Evolutionary conservation across 305 asterid genomes (phyloP), one percentile per base, ranked within the genome.

Genomic region (Rubia tinctorum): DNA sequence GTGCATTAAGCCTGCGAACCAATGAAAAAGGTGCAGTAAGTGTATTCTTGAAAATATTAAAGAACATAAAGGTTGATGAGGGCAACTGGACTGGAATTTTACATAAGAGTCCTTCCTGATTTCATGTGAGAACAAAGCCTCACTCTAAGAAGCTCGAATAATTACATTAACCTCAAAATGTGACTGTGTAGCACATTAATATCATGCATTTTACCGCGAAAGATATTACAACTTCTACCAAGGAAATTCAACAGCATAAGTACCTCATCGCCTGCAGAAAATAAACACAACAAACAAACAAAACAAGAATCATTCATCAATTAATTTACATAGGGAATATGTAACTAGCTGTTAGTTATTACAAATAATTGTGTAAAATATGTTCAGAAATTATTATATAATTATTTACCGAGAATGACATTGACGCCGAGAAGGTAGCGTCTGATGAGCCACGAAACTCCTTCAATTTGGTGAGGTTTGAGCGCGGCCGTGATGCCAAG

Each of bases 241-340:
- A 18, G 4, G 25, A 18, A 67, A 43, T 49, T 65, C 61, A 49
- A 12, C 45, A 43, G 42, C 65, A 49, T 49, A 62, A 85, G 80
- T 84, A 93, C 98, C 98, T 91, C 98, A 59, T 93, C 98, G 34
- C 98, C 98, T 93, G 98, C 87, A 68, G 56, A 61, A 49, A 78
- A 61, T 11, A 63, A 39, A 8, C 25, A 49, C 25, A 55, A 18
- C 10, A 55, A 55, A 18, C 10, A 55, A 18, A 55, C 23, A 17
- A 53, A 5, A 1, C 2, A 40, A 18, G 37, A 77, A 71, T 74
- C 7, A 74, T 7, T 30, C 12, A 68, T 62, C 66, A 61, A 5
- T 59, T 27, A 44, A 72, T 51, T 12, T 13, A 42, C 25, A 59
- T n/a, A n/a, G 23, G 9, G 62, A 9, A 20, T 27, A 25, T 5